Evolutionary conservation across 75 land plant genomes (phyloP).

Genomic region (Larix kaempferi): DNA sequence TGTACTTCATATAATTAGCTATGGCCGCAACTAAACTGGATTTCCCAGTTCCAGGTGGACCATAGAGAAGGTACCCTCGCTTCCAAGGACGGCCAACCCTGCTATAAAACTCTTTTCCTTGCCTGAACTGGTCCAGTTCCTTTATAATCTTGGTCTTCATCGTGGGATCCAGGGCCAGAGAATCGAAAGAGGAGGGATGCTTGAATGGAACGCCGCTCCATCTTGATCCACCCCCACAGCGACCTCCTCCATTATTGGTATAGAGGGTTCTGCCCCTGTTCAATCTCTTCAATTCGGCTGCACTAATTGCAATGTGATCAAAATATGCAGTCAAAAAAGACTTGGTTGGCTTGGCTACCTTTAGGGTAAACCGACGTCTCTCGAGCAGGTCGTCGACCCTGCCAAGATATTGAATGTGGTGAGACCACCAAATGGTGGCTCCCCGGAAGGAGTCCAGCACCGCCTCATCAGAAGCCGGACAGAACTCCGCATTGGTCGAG

Average conservation of each 20-base stretch:
- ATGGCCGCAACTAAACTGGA: conserved; percentile 34
- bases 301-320: conserved; percentile 15
- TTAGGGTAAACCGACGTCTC: not conserved
- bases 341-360: conserved; percentile 20
- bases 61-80: conserved; percentile 31
- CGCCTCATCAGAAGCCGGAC: conserved; percentile 40
- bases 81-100: conserved; percentile 25
- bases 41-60: conserved; percentile 40
- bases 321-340: conserved; percentile 17
- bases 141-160: conserved; percentile 13
- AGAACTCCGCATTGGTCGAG: conserved; percentile 22
- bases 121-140: conserved; percentile 15
- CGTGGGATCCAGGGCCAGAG: conserved; percentile 23
- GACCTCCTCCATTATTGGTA: conserved; percentile 4
- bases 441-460: conserved; percentile 37
- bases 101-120: conserved; percentile 17
- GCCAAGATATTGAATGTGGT: not conserved
- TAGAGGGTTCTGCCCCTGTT: conserved; percentile 11
- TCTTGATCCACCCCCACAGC: not conserved
- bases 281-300: conserved; percentile 8
- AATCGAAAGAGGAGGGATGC: conserved; percentile 28
- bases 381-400: conserved; percentile 14
- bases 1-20: conserved; percentile 25
- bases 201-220: conserved; percentile 28
- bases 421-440: conserved; percentile 34